Percentiles rank a stretch among this genome's conserved stretches.
phyloP scores from a whole-genome alignment of 345 rosid genomes.

The Citrus glauca region DNA sequence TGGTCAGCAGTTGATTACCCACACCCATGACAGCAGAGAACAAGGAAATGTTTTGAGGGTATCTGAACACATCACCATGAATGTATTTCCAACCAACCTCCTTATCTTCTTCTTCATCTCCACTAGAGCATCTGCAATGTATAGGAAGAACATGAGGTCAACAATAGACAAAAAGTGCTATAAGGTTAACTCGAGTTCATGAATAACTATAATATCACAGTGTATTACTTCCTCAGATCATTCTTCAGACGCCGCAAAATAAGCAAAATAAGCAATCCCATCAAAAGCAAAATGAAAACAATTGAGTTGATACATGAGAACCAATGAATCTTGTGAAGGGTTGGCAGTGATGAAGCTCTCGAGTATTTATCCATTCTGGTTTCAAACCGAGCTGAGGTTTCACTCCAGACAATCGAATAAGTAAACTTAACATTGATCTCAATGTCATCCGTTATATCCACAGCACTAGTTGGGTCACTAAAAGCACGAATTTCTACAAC shows the following conservation, averaged over 20 bases:
- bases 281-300: constrained; percentile 43
- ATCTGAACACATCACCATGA: constrained; percentile 70
- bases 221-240: constrained; percentile 57
- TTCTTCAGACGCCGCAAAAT: constrained; percentile 62
- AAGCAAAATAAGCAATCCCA: constrained; percentile 54
- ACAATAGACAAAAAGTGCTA: background rate
- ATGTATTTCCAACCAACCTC: constrained; percentile 80
- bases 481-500: constrained; percentile 56
- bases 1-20: constrained; percentile 68
- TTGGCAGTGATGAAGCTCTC: constrained; percentile 44
- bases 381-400: constrained; percentile 41
- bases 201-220: constrained; percentile 5
- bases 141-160: constrained; percentile 11
- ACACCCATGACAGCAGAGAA: constrained; percentile 72
- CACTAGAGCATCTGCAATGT: constrained; percentile 44
- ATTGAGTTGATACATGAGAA: constrained; percentile 66
- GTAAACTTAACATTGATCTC: constrained; percentile 61
- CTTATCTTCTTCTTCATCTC: constrained; percentile 70
- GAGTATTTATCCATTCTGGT: constrained; percentile 67
- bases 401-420: constrained; percentile 75
- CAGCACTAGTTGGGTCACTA: constrained; percentile 55
- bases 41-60: constrained; percentile 57
- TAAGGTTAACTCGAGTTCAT: background rate
- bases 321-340: constrained; percentile 57
- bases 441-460: constrained; percentile 64